Evolutionary conservation across 768 basidiomycete species (phyloP).

Genomic region (Heimioporus sp.): DNA sequence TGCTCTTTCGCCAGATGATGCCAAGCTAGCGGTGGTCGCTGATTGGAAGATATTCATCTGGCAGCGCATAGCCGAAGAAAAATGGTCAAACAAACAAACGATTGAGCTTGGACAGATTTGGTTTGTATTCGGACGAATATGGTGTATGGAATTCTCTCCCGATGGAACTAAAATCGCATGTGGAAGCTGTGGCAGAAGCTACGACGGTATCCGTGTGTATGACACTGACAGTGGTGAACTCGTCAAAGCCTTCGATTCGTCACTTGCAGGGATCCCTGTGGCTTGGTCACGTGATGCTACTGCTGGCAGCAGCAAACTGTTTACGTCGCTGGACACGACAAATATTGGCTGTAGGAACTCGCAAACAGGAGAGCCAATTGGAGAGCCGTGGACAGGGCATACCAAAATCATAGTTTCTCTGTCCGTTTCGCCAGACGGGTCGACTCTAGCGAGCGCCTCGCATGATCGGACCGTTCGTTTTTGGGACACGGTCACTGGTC

Average conservation of each 20-base stretch:
- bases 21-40: background rate
- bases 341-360: slow-evolving; percentile 1
- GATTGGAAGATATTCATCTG: background rate
- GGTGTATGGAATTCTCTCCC: background rate
- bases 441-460: background rate
- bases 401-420: too few species aligned
- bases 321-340: background rate
- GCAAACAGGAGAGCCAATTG: background rate
- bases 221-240: background rate
- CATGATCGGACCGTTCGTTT: background rate
- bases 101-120: background rate
- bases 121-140: too few species aligned
- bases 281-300: background rate
- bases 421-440: background rate
- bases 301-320: background rate
- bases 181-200: background rate
- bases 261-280: background rate
- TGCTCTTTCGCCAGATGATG: slow-evolving; percentile 2
- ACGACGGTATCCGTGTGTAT: background rate
- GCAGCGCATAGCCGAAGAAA: background rate
- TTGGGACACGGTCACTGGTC: background rate
- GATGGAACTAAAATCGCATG: slow-evolving; percentile 1
- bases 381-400: background rate
- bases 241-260: background rate
- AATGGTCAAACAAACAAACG: background rate